Evolutionary conservation across 805 yeast species (phyloP).

Genomic region (Metschnikowia similis): DNA sequence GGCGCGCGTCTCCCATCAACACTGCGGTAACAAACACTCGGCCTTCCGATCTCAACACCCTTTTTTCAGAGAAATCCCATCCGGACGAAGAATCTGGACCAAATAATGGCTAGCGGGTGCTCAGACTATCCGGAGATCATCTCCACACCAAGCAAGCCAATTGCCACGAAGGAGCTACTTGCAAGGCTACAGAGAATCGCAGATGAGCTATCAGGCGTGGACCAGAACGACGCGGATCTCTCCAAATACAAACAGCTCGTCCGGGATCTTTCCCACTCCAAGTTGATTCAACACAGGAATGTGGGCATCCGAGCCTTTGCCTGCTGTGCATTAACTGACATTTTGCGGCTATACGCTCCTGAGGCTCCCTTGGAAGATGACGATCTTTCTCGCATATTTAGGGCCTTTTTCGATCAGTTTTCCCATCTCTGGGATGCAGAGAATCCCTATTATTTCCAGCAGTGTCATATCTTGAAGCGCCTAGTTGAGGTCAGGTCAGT

Average conservation of each 20-base stretch:
- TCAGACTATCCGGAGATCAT: slow-evolving; percentile 30
- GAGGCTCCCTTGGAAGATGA: slow-evolving; percentile 78
- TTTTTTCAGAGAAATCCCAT: background rate
- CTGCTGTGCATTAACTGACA: slow-evolving; percentile 72
- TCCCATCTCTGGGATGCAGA: slow-evolving; percentile 49
- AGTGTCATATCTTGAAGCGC: slow-evolving; percentile 59
- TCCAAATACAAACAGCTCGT: slow-evolving; percentile 39
- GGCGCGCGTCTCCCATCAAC: background rate
- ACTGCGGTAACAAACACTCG: background rate
- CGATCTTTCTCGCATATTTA: slow-evolving; percentile 62
- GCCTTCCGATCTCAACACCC: background rate
- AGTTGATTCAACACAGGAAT: slow-evolving; percentile 58
- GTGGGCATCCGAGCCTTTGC: slow-evolving; percentile 63
- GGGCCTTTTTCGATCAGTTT: slow-evolving; percentile 61
- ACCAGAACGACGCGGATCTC: slow-evolving; percentile 56
- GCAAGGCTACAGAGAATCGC: slow-evolving; percentile 53
- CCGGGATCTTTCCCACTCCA: slow-evolving; percentile 51
- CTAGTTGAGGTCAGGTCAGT: slow-evolving; percentile 73
- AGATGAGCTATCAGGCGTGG: slow-evolving; percentile 58
- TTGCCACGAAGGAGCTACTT: slow-evolving; percentile 59
- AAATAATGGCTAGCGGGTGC: background rate
- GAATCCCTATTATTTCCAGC: slow-evolving; percentile 59
- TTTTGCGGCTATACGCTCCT: slow-evolving; percentile 77
- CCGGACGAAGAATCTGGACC: background rate
- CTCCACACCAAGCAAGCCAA: slow-evolving; percentile 52